phyloP scores from a whole-genome alignment of 1,284 basidiomycete species.

The Wolfiporia cocos region DNA sequence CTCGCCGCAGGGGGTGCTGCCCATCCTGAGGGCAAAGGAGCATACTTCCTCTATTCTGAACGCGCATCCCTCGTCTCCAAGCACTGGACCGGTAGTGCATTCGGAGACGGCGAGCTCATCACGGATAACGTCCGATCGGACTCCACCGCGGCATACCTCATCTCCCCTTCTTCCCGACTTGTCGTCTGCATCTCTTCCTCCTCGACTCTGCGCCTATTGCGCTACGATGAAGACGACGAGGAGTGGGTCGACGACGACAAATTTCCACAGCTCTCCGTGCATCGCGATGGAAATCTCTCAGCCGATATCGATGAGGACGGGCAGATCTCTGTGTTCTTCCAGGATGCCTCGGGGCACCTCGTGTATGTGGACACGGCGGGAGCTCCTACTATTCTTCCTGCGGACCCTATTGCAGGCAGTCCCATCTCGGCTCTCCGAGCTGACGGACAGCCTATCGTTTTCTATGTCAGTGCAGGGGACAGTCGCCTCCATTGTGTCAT shows the following conservation, averaged over 20 bases:
- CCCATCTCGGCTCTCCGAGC: not conserved
- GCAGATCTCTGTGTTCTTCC: conserved; percentile 4
- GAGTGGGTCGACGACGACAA: conserved; percentile 6
- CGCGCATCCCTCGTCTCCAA: conserved; percentile 2
- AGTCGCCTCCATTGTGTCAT: conserved; percentile 1
- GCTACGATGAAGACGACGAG: conserved; percentile 7
- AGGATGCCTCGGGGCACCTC: conserved; percentile 1
- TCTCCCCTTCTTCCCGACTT: not conserved
- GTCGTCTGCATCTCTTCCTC: conserved; percentile 1
- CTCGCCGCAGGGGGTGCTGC: conserved; percentile 5
- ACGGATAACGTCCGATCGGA: conserved; percentile 1
- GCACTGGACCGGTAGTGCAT: conserved; percentile 5
- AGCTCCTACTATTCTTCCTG: conserved; percentile 1
- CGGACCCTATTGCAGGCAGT: conserved; percentile 1
- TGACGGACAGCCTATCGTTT: conserved; percentile 1
- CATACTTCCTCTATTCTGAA: conserved; percentile 6
- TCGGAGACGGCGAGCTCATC: conserved; percentile 6
- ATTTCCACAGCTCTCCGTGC: not conserved
- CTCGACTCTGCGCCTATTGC: not conserved
- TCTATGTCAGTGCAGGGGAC: conserved; percentile 2
- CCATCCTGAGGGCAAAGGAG: conserved; percentile 1
- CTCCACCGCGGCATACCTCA: conserved; percentile 5
- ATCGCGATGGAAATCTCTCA: conserved; percentile 1
- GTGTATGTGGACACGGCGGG: conserved; percentile 2
- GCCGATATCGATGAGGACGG: conserved; percentile 1